These are phyloP conservation scores for Penicillium taxi DNA, from an alignment of 495 filamentous ascomycete genomes.

Conservation along the genomic window DNA sequence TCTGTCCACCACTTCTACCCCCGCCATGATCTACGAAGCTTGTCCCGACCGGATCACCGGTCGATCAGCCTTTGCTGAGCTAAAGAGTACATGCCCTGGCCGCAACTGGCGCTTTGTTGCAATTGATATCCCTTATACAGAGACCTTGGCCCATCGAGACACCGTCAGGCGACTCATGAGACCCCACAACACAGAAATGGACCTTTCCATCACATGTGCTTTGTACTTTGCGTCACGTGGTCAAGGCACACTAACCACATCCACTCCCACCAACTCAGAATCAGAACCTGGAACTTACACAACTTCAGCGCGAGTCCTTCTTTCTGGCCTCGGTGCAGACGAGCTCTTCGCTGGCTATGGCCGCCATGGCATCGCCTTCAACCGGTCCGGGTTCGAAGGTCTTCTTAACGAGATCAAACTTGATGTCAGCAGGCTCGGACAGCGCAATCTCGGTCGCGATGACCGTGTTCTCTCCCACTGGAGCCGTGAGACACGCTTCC, in stretches of 20 bases:
- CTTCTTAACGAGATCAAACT: slow-evolving; percentile 79
- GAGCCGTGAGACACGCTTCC: slow-evolving; percentile 86
- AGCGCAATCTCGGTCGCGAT: slow-evolving; percentile 88
- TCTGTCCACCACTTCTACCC: neutral
- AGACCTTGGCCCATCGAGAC: slow-evolving; percentile 61
- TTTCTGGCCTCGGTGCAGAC: slow-evolving; percentile 92
- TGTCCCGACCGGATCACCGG: slow-evolving; percentile 91
- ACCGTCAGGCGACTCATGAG: slow-evolving; percentile 68
- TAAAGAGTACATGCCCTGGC: slow-evolving; percentile 60
- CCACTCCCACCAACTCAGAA: slow-evolving; percentile 1
- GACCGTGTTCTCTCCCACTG: slow-evolving; percentile 86
- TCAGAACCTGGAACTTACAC: slow-evolving; percentile 45
- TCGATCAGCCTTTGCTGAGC: slow-evolving; percentile 62
- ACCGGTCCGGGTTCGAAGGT: slow-evolving; percentile 54
- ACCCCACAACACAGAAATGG: slow-evolving; percentile 97
- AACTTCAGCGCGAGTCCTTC: slow-evolving; percentile 69
- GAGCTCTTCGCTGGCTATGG: slow-evolving; percentile 93
- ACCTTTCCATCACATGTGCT: slow-evolving; percentile 88
- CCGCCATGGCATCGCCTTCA: slow-evolving; percentile 72
- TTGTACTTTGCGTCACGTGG: slow-evolving; percentile 91
- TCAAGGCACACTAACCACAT: slow-evolving; percentile 37
- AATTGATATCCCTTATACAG: slow-evolving; percentile 76
- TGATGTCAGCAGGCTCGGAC: slow-evolving; percentile 78
- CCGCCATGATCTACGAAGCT: slow-evolving; percentile 55
- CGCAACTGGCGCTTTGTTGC: slow-evolving; percentile 72